Percentiles rank a stretch among this genome's conserved stretches.
These are phyloP conservation scores for Alternaria triticina DNA, from an alignment of 2,329 filamentous ascomycete genomes.

Conservation along the genomic window DNA sequence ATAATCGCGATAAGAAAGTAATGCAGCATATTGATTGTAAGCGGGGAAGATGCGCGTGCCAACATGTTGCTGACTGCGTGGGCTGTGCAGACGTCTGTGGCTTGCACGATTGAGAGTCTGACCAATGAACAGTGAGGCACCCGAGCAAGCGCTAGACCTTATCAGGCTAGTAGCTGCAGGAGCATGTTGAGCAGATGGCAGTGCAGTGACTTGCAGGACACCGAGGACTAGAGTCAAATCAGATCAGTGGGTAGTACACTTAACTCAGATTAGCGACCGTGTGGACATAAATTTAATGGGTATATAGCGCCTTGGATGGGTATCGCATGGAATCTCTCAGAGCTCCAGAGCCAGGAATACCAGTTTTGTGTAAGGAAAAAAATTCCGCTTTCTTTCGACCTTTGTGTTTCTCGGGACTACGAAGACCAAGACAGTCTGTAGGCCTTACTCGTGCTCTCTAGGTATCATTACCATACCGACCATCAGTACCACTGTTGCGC, in stretches of 20 bases:
- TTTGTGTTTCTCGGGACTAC: background rate
- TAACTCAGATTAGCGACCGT: background rate
- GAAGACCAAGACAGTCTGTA: background rate
- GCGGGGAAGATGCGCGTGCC: background rate
- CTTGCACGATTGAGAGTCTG: background rate
- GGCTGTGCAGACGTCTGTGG: background rate
- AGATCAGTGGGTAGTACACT: background rate
- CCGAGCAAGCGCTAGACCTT: background rate
- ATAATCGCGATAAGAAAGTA: background rate
- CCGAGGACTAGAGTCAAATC: background rate
- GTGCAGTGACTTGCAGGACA: background rate
- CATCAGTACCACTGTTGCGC: background rate
- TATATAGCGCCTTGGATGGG: background rate
- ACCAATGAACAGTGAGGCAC: background rate
- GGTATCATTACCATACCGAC: background rate
- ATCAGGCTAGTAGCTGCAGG: background rate
- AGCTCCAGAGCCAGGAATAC: background rate
- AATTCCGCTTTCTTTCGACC: background rate
- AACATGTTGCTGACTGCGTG: background rate
- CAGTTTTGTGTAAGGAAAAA: background rate
- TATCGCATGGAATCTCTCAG: background rate
- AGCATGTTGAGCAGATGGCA: background rate
- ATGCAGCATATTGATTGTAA: background rate
- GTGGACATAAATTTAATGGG: background rate
- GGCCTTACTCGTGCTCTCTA: background rate